Base-by-base conservation (phyloP, 495 filamentous ascomycete species). In the Penicillium maclennaniae region DNA sequence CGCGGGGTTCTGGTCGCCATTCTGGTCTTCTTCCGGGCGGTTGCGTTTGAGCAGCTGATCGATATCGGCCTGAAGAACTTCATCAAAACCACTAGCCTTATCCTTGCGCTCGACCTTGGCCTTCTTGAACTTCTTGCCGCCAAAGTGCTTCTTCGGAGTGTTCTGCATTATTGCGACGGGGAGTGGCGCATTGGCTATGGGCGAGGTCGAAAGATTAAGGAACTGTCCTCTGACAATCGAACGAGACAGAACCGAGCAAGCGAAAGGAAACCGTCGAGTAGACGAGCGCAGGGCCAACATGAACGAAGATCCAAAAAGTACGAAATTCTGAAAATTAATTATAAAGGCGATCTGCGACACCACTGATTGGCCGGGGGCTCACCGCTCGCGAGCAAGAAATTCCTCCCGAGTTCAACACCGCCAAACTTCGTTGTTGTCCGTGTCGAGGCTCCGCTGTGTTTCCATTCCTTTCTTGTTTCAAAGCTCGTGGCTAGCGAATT, bases 51-150 rank as follows among this genome's bases (percentile, higher is more conserved):
- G 66, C 14, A 96, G 69, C 12, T 75, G 65, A 44, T 80, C 73
- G 27, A 96, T 78, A 60, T 97, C 92, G 42, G 75, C 60, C 12
- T 83, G 71, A 21, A 97, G 74, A 25, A 95, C 83, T 56, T 93
- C 87, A 50, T 96, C 89, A 41, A 77, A 65, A 15, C 65, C 70
- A 53, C 56, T 67, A 50, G 55, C 54, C 45, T 71, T 71, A 5
- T 62, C 75, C 39, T 70, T 74, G 5, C 69, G 70, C 53, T 73
- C 73, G 14, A 54, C 31, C 31, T 73, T 55, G 28, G 74, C 74
- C 69, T 82, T 83, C 68, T 80, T 79, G 58, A 73, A 83, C 65
- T 78, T 82, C 60, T 74, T 78, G 36, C 59, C 57, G 45, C 60
- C 55, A 38, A 53, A 56, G 7, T 63, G 60, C 47, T 67, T 69